Conservation (phyloP, 805 yeast genomes). For the Candida orba region DNA sequence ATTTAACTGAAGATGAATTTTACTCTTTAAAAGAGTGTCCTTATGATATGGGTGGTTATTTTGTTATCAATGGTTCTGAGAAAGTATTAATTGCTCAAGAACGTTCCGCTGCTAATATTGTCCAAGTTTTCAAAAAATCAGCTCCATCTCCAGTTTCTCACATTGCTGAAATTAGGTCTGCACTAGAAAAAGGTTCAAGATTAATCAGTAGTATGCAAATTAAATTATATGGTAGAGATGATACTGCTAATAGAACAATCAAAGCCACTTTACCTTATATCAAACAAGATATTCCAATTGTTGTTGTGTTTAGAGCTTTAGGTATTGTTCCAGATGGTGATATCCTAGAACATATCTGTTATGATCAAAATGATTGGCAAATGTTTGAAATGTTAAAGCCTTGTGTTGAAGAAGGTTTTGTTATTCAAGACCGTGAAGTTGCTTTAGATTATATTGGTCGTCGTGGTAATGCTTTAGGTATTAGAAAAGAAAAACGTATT, state of each 20-base stretch:
- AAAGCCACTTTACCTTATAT: slow-evolving; percentile 95
- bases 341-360: slow-evolving; percentile 94
- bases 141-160: slow-evolving; percentile 96
- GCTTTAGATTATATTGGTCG: slow-evolving; percentile 97
- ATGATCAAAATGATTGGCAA: slow-evolving; percentile 97
- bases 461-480: slow-evolving; percentile 96
- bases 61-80: slow-evolving; percentile 96
- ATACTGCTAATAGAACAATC: slow-evolving; percentile 75
- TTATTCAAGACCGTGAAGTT: slow-evolving; percentile 95
- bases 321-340: slow-evolving; percentile 99
- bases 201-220: slow-evolving; percentile 91
- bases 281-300: slow-evolving; percentile 94
- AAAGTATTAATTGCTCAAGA: slow-evolving; percentile 98
- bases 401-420: slow-evolving; percentile 98
- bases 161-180: slow-evolving; percentile 94
- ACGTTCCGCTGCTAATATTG: slow-evolving; percentile 96
- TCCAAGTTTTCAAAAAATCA: slow-evolving; percentile 95
- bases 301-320: slow-evolving; percentile 92
- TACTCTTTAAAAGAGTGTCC: slow-evolving; percentile 98
- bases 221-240: slow-evolving; percentile 80
- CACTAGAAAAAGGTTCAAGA: slow-evolving; percentile 95
- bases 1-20: slow-evolving; percentile 84
- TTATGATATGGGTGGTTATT: slow-evolving; percentile 99
- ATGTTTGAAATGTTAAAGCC: slow-evolving; percentile 99
- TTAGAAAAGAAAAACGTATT: slow-evolving; percentile 94